Evolutionary conservation across 768 basidiomycete species (phyloP), one percentile per base, ranked within the genome.

Genomic region (Lepiota venenata): DNA sequence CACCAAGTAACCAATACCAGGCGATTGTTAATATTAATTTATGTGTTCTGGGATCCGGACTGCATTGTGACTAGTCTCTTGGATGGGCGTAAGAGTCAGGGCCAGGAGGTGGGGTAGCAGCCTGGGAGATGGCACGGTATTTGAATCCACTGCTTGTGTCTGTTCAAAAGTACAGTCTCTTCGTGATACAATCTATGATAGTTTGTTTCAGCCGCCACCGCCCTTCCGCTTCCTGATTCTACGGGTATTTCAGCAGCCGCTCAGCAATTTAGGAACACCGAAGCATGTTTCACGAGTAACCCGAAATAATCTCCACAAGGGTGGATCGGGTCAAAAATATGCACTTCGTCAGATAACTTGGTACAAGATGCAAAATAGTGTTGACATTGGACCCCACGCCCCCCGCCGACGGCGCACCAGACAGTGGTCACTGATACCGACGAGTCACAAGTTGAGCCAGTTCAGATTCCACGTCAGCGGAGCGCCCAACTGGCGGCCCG

Each of bases 1-100:
- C 71, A 87, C 91, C 60, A 93, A 92, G 71, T 94, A 79, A 73
- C 60, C 27, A 32, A 21, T 32, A 29, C 20, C 56, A 39, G 45
- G 37, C 43, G 10, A 41, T 46, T 27, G 41, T 25, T 32, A n/a
- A 29, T 32, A 44, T 50, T 53, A 47, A 54, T 54, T 51, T 51
- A 18, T 58, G 11, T 22, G 35, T 39, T 35, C 18, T 21, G 25
- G 44, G 50, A 50, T n/a, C 36, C 36, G 47, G 40, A 15, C 5
- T 49, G 16, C 37, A 40, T 27, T 20, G 27, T 20, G 18, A 10
- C 22, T 40, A 20, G 25, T 27, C 22, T 29, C 27, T 27, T 50
- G 45, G 50, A 22, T 18, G 15, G 35, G 20, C 50, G 32, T 32
- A 47, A 32, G 35, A 58, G 54, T 27, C 51, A 12, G 57, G 50